These are phyloP conservation scores for Monosporozyma unispora DNA, from an alignment of 805 yeast genomes.

Conservation along the genomic window DNA sequence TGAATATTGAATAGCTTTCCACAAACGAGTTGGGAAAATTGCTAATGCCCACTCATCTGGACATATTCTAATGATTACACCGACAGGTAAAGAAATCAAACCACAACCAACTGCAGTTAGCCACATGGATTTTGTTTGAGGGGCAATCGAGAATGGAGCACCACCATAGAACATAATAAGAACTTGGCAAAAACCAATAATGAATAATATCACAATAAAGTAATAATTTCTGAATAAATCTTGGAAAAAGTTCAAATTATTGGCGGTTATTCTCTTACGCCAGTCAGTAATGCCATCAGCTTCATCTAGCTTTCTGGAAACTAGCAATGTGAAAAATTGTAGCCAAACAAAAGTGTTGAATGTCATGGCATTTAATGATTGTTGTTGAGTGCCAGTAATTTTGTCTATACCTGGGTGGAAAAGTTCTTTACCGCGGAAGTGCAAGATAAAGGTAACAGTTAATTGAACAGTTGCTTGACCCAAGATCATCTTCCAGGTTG, in stretches of 20 bases:
- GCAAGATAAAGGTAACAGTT: conserved; percentile 65
- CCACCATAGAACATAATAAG: conserved; percentile 96
- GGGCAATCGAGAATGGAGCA: conserved; percentile 75
- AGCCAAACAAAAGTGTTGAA: conserved; percentile 97
- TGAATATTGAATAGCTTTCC: conserved; percentile 7
- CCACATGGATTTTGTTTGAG: conserved; percentile 85
- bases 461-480: conserved; percentile 81
- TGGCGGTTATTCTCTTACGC: conserved; percentile 47
- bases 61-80: conserved; percentile 61
- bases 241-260: conserved; percentile 72
- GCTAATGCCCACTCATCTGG: conserved; percentile 72
- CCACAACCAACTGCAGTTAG: conserved; percentile 80
- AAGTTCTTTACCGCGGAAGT: conserved; percentile 63
- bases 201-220: conserved; percentile 58
- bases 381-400: conserved; percentile 37
- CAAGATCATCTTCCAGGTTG: conserved; percentile 98
- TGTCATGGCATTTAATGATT: conserved; percentile 71
- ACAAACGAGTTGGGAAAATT: conserved; percentile 43
- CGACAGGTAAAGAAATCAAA: conserved; percentile 69
- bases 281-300: conserved; percentile 57
- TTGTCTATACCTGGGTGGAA: conserved; percentile 36
- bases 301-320: conserved; percentile 84
- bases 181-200: conserved; percentile 79
- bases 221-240: conserved; percentile 77
- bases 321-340: conserved; percentile 89